Base-by-base conservation (phyloP, 1,139 yeast species). In the Lodderomyces orthopsilosis region DNA sequence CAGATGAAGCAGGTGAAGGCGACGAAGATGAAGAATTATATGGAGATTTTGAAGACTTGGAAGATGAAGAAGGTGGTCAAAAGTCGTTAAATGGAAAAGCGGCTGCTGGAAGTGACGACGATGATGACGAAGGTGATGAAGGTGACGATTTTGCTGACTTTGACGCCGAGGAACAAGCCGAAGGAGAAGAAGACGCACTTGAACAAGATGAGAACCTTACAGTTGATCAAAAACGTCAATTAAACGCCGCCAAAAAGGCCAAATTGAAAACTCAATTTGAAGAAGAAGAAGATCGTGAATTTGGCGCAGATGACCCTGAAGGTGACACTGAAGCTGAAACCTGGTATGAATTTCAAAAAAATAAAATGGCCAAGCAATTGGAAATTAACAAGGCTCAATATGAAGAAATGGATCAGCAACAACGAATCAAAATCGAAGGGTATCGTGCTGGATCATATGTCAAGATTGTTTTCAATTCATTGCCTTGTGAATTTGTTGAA, bases 281-380 rank as follows among this genome's bases (percentile, higher is more conserved):
- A 59, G 94, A 87, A 54, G 95, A 86, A 65, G 96, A 88, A 62
- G 91, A 85, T 51, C 75, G 87, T 38, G 90, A 86, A 48, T 77
- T 78, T 52, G 85, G 83, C 2, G 87, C 79, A 12, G 87, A 82
- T 47, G 89, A 83, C 50, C 84, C 85, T 17, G 90, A 84, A 61
- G 85, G 83, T 32, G 84, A 75, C 47, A 81, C 79, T 23, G 86
- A 83, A 58, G 86, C 85, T 38, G 97, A 93, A 55, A 90, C 96
- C 1, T 94, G 98, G 98, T 94, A 93, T 62, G 98, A 93, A 61
- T 80, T 87, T 63, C 97, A 94, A 65, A 94, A 94, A 67, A 94
- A 95, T 49, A 93, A 91, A 59, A 91, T 94, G 81, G 93, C 96
- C 46, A 91, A 93, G 62, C 98, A 94, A 67, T 72, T 88, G 52